Conservation (phyloP, 108 stramenopile genomes). For the Discostella stelligeroides region DNA sequence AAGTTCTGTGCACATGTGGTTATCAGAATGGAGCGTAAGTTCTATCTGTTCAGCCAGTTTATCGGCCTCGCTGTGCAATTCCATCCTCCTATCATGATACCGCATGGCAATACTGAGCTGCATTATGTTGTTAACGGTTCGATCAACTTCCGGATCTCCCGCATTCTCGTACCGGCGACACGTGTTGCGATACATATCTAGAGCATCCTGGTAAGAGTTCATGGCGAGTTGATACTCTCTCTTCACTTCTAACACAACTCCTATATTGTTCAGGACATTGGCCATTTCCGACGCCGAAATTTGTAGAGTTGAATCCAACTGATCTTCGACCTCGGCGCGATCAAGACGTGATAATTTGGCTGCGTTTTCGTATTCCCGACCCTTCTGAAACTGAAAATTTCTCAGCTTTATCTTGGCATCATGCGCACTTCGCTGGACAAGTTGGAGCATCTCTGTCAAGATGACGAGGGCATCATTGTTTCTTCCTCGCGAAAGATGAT, state of each 20-base stretch:
- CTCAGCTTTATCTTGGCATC: conserved; percentile 31
- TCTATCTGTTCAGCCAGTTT: conserved; percentile 18
- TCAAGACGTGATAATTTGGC: not conserved
- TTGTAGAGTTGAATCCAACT: conserved; percentile 24
- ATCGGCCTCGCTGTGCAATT: conserved; percentile 40
- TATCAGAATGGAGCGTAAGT: conserved; percentile 2
- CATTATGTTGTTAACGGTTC: conserved; percentile 48
- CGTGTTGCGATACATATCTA: conserved; percentile 43
- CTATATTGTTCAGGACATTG: conserved; percentile 45
- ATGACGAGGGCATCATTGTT: conserved; percentile 37
- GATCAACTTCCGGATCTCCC: conserved; percentile 46
- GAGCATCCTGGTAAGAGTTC: conserved; percentile 44
- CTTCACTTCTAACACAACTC: conserved; percentile 45
- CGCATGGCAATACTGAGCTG: conserved; percentile 48
- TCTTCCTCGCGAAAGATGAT: conserved; percentile 40
- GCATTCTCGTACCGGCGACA: conserved; percentile 47
- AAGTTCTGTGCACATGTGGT: conserved; percentile 19
- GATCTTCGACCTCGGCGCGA: conserved; percentile 39
- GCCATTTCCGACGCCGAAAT: conserved; percentile 42
- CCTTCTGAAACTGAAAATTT: conserved; percentile 30
- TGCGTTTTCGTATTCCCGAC: conserved; percentile 1
- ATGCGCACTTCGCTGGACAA: conserved; percentile 20
- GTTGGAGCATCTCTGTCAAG: conserved; percentile 28
- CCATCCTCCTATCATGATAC: conserved; percentile 27
- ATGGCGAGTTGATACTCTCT: conserved; percentile 32